Conservation (phyloP, 108 stramenopile species). For the Nannochloropsis gaditana region DNA sequence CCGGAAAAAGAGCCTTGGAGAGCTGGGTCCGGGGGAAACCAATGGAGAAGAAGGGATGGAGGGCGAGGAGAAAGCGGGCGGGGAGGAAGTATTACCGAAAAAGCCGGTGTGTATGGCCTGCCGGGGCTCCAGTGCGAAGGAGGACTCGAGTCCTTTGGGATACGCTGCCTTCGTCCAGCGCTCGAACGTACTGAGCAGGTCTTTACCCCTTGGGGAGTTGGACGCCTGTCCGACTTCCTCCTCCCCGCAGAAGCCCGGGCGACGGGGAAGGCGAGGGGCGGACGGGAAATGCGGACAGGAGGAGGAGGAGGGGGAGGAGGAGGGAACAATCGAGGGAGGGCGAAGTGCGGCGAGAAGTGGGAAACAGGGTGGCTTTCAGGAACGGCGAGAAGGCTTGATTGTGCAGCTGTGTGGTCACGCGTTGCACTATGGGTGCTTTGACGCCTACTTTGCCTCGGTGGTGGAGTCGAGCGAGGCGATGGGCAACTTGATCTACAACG, state of each 20-base stretch:
- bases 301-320: neutral
- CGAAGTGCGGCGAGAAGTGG: neutral
- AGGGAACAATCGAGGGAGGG: neutral
- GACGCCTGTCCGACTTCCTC: neutral
- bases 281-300: neutral
- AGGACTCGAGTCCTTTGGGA: conserved; percentile 18
- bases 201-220: neutral
- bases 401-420: conserved; percentile 47
- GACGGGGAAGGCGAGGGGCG: neutral
- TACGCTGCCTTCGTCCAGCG: conserved; percentile 33
- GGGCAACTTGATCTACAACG: conserved; percentile 22
- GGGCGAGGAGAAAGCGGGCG: neutral
- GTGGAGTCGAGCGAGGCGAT: neutral
- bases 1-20: neutral
- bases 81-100: neutral
- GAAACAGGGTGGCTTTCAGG: neutral
- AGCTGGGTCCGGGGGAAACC: neutral
- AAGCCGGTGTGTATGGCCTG: conserved; percentile 43
- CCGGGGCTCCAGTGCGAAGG: neutral
- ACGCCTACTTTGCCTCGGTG: conserved; percentile 36
- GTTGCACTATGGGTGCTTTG: conserved; percentile 45
- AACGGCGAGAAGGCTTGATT: neutral
- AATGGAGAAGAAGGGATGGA: neutral
- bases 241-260: neutral
- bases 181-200: neutral